Evolutionary conservation across 2,329 filamentous ascomycete genomes (phyloP).

Genomic region (Exophiala oligosperma): DNA sequence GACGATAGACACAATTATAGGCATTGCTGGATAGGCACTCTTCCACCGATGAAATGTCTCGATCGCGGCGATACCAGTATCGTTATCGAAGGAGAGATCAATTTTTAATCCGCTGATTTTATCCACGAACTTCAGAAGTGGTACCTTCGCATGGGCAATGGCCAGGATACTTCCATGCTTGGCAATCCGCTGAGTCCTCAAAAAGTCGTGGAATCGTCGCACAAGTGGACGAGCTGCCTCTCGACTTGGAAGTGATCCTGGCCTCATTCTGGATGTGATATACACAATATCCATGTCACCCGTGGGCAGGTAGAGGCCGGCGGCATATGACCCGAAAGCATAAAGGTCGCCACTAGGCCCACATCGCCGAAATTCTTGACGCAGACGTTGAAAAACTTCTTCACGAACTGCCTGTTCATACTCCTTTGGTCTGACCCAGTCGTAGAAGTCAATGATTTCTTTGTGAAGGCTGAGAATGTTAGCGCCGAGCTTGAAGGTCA

Average conservation of each 20-base stretch:
- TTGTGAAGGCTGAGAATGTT: slow-evolving; percentile 69
- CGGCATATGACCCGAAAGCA: slow-evolving; percentile 92
- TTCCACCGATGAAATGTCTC: slow-evolving; percentile 82
- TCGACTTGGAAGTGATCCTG: slow-evolving; percentile 33
- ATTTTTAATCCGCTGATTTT: slow-evolving; percentile 74
- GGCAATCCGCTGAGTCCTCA: slow-evolving; percentile 60
- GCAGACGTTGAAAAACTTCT: slow-evolving; percentile 70
- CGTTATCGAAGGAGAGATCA: slow-evolving; percentile 93
- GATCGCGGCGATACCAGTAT: slow-evolving; percentile 76
- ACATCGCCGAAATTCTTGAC: slow-evolving; percentile 56
- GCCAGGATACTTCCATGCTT: slow-evolving; percentile 61
- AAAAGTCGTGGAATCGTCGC: slow-evolving; percentile 61
- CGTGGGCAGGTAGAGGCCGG: slow-evolving; percentile 72
- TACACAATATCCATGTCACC: slow-evolving; percentile 95
- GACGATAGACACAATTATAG: slow-evolving; percentile 78
- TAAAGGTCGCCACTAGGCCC: slow-evolving; percentile 64
- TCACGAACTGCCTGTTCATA: slow-evolving; percentile 77
- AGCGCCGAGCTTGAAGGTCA: neutral
- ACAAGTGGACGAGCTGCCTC: slow-evolving; percentile 57
- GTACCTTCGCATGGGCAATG: slow-evolving; percentile 77
- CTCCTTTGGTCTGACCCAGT: slow-evolving; percentile 73
- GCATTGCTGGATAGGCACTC: slow-evolving; percentile 76
- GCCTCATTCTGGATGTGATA: slow-evolving; percentile 62
- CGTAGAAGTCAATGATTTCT: slow-evolving; percentile 85
- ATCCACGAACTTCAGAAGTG: slow-evolving; percentile 89